These are phyloP conservation scores for Aspergillus floridensis DNA, from an alignment of 2,329 filamentous ascomycete genomes.

Conservation along the genomic window DNA sequence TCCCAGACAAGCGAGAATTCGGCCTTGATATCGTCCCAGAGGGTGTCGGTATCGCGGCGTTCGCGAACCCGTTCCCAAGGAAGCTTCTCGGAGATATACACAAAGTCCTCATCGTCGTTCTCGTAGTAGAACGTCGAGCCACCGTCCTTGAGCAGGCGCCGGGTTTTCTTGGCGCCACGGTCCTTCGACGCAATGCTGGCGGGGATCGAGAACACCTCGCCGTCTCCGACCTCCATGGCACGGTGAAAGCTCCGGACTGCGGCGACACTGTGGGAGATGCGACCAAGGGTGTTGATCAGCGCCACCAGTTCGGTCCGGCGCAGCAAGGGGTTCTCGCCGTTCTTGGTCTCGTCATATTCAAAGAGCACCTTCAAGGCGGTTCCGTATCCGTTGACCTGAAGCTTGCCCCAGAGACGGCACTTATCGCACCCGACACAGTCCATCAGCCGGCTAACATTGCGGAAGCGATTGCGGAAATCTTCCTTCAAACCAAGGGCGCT, in stretches of 20 bases:
- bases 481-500: conserved; percentile 75
- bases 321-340: conserved; percentile 65
- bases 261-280: conserved; percentile 76
- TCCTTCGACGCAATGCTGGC: conserved; percentile 26
- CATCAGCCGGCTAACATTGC: conserved; percentile 95
- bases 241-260: conserved; percentile 70
- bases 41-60: conserved; percentile 39
- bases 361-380: conserved; percentile 94
- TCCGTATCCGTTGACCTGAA: conserved; percentile 92
- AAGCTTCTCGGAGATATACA: conserved; percentile 26
- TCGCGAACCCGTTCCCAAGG: conserved; percentile 32
- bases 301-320: conserved; percentile 91
- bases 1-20: conserved; percentile 65
- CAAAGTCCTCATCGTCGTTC: conserved; percentile 42
- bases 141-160: conserved; percentile 33
- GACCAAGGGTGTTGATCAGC: conserved; percentile 87
- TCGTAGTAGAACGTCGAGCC: conserved; percentile 37
- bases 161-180: conserved; percentile 13
- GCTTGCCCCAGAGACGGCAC: conserved; percentile 94
- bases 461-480: conserved; percentile 94
- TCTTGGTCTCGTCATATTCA: conserved; percentile 73
- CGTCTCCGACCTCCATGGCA: conserved; percentile 41
- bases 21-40: conserved; percentile 58
- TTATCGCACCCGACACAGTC: conserved; percentile 99
- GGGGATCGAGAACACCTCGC: conserved; percentile 30